Conservation (phyloP, 169 alveolate species). For the Theileria parva region DNA sequence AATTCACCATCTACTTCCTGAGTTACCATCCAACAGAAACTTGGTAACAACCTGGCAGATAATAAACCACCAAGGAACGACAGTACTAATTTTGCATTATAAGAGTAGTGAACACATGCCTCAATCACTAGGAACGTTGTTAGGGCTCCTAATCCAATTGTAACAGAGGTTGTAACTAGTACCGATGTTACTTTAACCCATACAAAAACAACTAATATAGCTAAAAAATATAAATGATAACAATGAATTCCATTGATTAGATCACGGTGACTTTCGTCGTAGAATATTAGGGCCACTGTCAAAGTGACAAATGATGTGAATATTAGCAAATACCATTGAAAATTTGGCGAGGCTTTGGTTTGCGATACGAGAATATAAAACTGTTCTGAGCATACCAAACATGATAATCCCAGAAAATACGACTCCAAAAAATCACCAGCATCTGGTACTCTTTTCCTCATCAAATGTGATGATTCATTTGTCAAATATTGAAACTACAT, state of each 20-base stretch:
- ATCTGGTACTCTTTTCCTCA: background rate
- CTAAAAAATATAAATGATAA: background rate
- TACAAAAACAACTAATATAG: background rate
- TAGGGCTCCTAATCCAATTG: background rate
- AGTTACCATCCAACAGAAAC: background rate
- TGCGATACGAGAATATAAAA: slow-evolving; percentile 29
- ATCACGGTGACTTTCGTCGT: background rate
- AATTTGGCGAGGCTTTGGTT: background rate
- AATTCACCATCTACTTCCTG: background rate
- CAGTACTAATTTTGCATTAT: background rate
- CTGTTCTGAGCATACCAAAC: slow-evolving; percentile 23
- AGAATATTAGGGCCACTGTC: background rate
- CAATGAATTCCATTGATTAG: background rate
- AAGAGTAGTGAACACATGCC: background rate
- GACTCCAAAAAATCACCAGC: slow-evolving; percentile 2
- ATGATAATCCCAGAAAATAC: slow-evolving; percentile 12
- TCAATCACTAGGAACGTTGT: background rate
- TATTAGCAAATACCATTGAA: background rate
- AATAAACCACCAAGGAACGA: slow-evolving; percentile 1
- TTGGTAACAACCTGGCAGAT: background rate
- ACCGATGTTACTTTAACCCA: background rate
- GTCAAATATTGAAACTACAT: background rate
- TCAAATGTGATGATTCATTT: background rate
- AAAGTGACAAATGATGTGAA: background rate
- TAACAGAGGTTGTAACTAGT: background rate